Base-by-base conservation (phyloP, 208 protist genomes). In the Trypanosoma scelopori region DNA sequence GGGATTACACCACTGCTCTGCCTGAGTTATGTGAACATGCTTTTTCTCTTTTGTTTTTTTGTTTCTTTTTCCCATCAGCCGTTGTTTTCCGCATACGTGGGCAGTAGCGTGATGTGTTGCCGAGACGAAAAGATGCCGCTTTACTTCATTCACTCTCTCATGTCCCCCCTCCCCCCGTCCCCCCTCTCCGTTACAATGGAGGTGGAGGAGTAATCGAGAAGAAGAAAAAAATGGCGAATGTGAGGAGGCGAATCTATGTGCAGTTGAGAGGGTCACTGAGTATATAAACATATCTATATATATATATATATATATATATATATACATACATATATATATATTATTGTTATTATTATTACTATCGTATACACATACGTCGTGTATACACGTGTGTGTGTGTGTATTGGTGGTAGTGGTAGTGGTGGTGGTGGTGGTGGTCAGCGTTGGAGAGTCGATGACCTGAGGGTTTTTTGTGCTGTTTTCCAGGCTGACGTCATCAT, bases 41-140 rank as follows among this genome's bases (percentile, higher is more conserved):
- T 57, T 57, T 66, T 66, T 62, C 61, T 50, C 37, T 51, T 51
- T 56, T 65, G 25, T 62, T 22, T 64, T 22, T 16, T 39, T 57
- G 30, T 39, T 27, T 42, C 1, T 56, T 42, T 50, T 25, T 13
- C 18, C 20, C 1, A 50, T 12, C 4, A 22, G 46, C 46, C 7
- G 3, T 37, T 37, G 3, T 37, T 28, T 23, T 50, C 46, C 7
- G n/a, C 18, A n/a, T 50, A 28, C 22, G n/a, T 9, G 32, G 9
- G 9, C n/a, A 37, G 46, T 50, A 4, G 18, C 7, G 4, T 50
- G 46, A 50, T 23, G 18, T 22, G 46, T 50, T n/a, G 18, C 46
- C 22, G 18, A 50, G 6, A 23, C 32, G 32, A 9, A 37, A 37
- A 37, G n/a, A 37, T 3, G 25, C 46, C 46, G 22, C 25, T 50